Base-by-base conservation (phyloP, 2,329 filamentous ascomycete genomes). In the Cryphonectria nitschkei region DNA sequence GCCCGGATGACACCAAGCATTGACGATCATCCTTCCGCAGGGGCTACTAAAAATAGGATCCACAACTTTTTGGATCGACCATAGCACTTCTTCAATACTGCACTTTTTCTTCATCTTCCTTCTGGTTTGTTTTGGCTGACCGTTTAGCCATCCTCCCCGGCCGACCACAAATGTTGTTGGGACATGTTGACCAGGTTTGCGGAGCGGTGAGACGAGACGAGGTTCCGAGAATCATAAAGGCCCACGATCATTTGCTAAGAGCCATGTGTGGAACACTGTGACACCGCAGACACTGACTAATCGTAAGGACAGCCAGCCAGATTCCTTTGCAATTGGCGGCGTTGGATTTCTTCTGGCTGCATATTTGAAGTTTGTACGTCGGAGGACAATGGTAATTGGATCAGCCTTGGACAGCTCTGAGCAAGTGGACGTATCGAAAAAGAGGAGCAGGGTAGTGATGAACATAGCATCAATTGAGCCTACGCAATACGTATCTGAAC, bases 1-100 rank as follows among this genome's bases (percentile, higher is more conserved):
- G 54, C 54, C 54, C 54, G 54, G 54, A 58, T 58, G 54, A 58
- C 54, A 58, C 52, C 52, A 39, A 39, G 9, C n/a, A 26, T 56
- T 22, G 16, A 50, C 8, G 19, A 54, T 56, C 26, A 56, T 56
- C 52, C 52, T 56, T 13, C n/a, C 13, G 26, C 52, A 29, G 26
- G 52, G 26, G 52, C 52, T 56, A 26, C 54, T 58, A 34, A 58
- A 58, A 58, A 58, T 58, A 58, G 54, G 54, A 32, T 19, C 26
- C 29, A 58, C 54, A 58, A 11, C 46, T n/a, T 50, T 14, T 29
- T 26, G 16, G 26, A 58, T 32, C 54, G 29, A 13, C 14, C 13
- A 32, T 8, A n/a, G 26, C 29, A 58, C n/a, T 32, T 14, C 26
- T 56, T 29, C 52, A 56, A 14, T 13, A 29, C 52, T 56, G 52